These are phyloP conservation scores for Boletus hoseneyae DNA, from an alignment of 1,284 basidiomycete genomes.

Conservation along the genomic window DNA sequence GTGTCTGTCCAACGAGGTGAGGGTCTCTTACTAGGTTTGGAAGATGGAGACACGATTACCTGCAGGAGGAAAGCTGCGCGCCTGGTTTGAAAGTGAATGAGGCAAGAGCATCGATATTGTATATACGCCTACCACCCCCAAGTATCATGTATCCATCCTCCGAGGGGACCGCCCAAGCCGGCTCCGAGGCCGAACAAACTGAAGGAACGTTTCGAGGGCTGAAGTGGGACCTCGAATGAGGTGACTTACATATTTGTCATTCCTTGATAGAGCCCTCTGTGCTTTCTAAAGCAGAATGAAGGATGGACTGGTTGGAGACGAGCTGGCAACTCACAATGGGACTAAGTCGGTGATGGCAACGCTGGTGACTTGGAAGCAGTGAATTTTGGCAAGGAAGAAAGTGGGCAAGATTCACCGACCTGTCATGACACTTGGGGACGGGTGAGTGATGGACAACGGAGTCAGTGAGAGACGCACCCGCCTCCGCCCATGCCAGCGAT, in stretches of 20 bases:
- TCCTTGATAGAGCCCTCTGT: slow-evolving; percentile 86
- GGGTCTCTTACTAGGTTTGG: slow-evolving; percentile 42
- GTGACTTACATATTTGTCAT: slow-evolving; percentile 75
- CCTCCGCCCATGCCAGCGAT: slow-evolving; percentile 90
- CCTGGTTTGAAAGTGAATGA: slow-evolving; percentile 25
- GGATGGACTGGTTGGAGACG: neutral
- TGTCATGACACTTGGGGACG: slow-evolving; percentile 67
- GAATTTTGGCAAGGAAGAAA: slow-evolving; percentile 13
- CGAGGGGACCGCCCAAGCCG: slow-evolving; percentile 86
- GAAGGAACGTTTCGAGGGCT: slow-evolving; percentile 13
- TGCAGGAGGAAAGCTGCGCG: slow-evolving; percentile 35
- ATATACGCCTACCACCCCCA: slow-evolving; percentile 69
- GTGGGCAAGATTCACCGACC: slow-evolving; percentile 42
- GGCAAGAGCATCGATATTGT: slow-evolving; percentile 7
- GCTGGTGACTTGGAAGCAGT: slow-evolving; percentile 57
- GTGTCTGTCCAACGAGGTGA: slow-evolving; percentile 48
- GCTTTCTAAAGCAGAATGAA: slow-evolving; percentile 49
- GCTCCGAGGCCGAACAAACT: slow-evolving; percentile 76
- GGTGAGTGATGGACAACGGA: slow-evolving; percentile 1
- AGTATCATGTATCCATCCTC: slow-evolving; percentile 80
- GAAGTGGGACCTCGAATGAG: slow-evolving; percentile 3
- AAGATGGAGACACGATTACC: slow-evolving; percentile 66
- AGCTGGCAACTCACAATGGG: slow-evolving; percentile 58
- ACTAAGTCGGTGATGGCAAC: slow-evolving; percentile 78
- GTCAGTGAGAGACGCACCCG: slow-evolving; percentile 47